Base-by-base conservation (phyloP, 2,329 filamentous ascomycete genomes). In the Huntiella bhutanensis region DNA sequence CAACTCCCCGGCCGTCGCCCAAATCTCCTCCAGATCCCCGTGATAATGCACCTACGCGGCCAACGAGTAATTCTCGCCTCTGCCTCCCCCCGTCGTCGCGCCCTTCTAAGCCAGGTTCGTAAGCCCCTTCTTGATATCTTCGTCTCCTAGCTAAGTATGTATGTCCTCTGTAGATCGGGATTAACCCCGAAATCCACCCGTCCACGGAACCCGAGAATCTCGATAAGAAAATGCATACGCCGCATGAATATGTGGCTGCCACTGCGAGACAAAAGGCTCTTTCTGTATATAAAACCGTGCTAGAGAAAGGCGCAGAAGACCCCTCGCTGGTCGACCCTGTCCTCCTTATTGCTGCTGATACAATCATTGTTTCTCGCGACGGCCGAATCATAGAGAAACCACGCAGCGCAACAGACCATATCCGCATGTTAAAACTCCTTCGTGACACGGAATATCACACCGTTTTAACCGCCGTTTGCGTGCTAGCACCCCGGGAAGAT, bases 321-420 rank as follows among this genome's bases (percentile, higher is more conserved):
- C 11, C 47, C 13, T 46, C 40, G n/a, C 62, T 65, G 37, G 63
- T 62, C 10, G 91, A 95, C 54, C 86, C 86, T 0, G 80, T 77
- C 5, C 69, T 96, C 12, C 84, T 96, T 49, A 79, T 96, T 49
- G 78, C 86, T 0, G 88, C 88, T 33, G 88, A 96, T 60, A 96
- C 91, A 0, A 70, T 98, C 47, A 83, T 98, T 51, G 82, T 91
- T 11, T 80, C 77, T 7, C 70, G 75, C 8, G 66, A 73, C 36
- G 87, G 87, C 0, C 68, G 73, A 45, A 84, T 98, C 45, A 66
- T 98, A 2, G 91, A 98, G 68, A 98, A 98, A 65, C 91, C 91
- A 8, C 70, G 78, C 45, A 82, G 68, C 51, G 83, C 88, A 61
- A 73, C 71, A 4, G 80, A 93, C 37, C 91, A 98, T 62, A 66